Conservation (phyloP, 805 yeast species). For the Candida loeiensis region DNA sequence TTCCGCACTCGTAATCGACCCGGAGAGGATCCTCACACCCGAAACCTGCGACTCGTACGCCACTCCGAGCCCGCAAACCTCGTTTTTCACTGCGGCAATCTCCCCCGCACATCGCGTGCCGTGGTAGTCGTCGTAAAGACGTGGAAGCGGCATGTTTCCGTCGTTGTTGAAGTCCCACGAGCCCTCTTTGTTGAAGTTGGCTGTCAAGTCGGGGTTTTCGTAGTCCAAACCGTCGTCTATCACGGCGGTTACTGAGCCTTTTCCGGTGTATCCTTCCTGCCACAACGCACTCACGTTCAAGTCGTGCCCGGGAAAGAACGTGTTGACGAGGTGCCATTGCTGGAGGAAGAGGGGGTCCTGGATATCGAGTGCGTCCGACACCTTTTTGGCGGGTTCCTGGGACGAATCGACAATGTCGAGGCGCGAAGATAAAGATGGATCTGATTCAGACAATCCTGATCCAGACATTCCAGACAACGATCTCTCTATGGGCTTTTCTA, state of each 20-base stretch:
- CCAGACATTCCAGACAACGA: background rate
- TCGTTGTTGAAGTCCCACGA: slow-evolving; percentile 92
- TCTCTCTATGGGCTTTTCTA: slow-evolving; percentile 15
- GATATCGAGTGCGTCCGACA: slow-evolving; percentile 54
- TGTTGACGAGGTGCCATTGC: slow-evolving; percentile 93
- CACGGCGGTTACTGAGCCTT: slow-evolving; percentile 78
- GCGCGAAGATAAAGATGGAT: no score
- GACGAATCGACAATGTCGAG: slow-evolving; percentile 47
- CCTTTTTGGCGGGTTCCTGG: slow-evolving; percentile 42
- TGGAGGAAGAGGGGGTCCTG: slow-evolving; percentile 76
- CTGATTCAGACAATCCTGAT: no score
- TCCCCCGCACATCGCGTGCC: slow-evolving; percentile 99
- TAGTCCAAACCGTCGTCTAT: slow-evolving; percentile 94
- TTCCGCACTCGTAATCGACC: slow-evolving; percentile 73
- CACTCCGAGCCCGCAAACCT: slow-evolving; percentile 94
- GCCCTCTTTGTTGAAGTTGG: slow-evolving; percentile 70
- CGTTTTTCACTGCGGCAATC: slow-evolving; percentile 85
- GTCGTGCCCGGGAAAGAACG: slow-evolving; percentile 72
- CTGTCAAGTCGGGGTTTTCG: slow-evolving; percentile 67
- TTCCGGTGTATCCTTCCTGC: slow-evolving; percentile 77
- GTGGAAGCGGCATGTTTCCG: slow-evolving; percentile 72
- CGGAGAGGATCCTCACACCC: slow-evolving; percentile 86
- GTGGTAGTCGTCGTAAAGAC: slow-evolving; percentile 78
- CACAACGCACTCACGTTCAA: slow-evolving; percentile 84
- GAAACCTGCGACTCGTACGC: slow-evolving; percentile 83